Evolutionary conservation across 495 filamentous ascomycete species (phyloP), one percentile per base, ranked within the genome.

Genomic region (Talaromyces thailandensis): DNA sequence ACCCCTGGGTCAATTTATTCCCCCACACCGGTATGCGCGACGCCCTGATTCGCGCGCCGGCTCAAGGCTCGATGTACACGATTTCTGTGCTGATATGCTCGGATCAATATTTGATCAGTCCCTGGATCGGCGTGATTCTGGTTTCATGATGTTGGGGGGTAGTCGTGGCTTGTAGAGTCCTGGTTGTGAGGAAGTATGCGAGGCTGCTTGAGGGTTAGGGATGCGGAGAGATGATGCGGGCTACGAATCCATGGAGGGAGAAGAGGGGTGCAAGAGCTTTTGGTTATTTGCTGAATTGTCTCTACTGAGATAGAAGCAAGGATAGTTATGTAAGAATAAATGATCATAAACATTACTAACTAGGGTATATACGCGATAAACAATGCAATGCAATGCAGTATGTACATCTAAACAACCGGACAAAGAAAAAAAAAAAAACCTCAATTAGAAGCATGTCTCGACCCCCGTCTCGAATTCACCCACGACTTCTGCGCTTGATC

Each of bases 281-380:
- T 56, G n/a, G 53, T 56, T 0, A 26, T 56, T 56, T 3, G 31
- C 31, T 9, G n/a, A n/a, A n/a, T n/a, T n/a, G n/a, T n/a, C n/a
- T n/a, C n/a, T n/a, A n/a, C n/a, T n/a, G n/a, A 29, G 6, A 6
- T 29, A 29, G 28, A 29, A 6, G 3, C 3, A 29, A 29, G 0
- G 25, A 28, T 29, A 21, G 16, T n/a, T 11, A 9, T 26, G 24
- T 29, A 28, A 55, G 9, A 26, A 55, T 55, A 55, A 26, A 55
- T 55, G 24, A n/a, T 52, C 4, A 26, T 26, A 21, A 57, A 57
- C 6, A 48, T 18, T n/a, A 35, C 55, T 29, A 35, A 31, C 16
- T 35, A 57, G 55, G 55, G 55, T 57, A 57, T 57, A 57, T 57
- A 35, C 55, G 55, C 55, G 18, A 57, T 31, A 56, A 56, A 25